Conservation (phyloP, 1,284 basidiomycete genomes). For the Bjerkandera adusta region DNA sequence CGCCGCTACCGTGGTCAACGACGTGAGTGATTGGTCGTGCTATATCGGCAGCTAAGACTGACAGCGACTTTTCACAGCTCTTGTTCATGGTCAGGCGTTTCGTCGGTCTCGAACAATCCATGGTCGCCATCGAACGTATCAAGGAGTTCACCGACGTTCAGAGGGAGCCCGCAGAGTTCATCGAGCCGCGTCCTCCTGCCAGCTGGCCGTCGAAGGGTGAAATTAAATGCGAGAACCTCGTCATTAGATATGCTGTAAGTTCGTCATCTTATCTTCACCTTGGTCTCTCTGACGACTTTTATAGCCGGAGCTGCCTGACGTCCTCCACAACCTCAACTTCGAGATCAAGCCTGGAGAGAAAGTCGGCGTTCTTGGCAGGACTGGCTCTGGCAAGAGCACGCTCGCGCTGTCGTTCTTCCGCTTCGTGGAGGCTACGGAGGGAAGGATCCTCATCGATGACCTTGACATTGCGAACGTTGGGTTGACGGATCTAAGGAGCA, state of each 20-base stretch:
- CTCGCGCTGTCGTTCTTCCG: slow-evolving; percentile 94
- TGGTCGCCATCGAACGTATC: slow-evolving; percentile 92
- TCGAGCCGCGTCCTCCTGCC: slow-evolving; percentile 82
- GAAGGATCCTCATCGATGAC: slow-evolving; percentile 85
- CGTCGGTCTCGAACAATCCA: slow-evolving; percentile 87
- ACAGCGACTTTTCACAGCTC: slow-evolving; percentile 34
- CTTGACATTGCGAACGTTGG: slow-evolving; percentile 85
- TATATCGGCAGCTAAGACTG: slow-evolving; percentile 20
- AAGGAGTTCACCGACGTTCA: slow-evolving; percentile 86
- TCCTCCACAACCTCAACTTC: slow-evolving; percentile 84
- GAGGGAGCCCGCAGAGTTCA: slow-evolving; percentile 76
- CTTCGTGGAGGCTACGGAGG: slow-evolving; percentile 87
- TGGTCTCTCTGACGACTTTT: slow-evolving; percentile 1
- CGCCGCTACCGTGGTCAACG: slow-evolving; percentile 70
- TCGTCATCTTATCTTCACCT: not conserved
- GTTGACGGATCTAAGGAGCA: slow-evolving; percentile 83
- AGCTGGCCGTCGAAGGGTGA: slow-evolving; percentile 81
- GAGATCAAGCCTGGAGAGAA: slow-evolving; percentile 75
- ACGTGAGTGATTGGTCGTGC: slow-evolving; percentile 46
- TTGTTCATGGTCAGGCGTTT: slow-evolving; percentile 60
- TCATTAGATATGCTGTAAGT: slow-evolving; percentile 86
- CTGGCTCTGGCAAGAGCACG: slow-evolving; percentile 89
- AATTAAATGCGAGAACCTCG: slow-evolving; percentile 78
- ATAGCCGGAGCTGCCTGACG: slow-evolving; percentile 81
- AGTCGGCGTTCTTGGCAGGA: slow-evolving; percentile 88